Conservation (phyloP, 768 basidiomycete genomes). For the Coprinopsis marcescibilis region DNA sequence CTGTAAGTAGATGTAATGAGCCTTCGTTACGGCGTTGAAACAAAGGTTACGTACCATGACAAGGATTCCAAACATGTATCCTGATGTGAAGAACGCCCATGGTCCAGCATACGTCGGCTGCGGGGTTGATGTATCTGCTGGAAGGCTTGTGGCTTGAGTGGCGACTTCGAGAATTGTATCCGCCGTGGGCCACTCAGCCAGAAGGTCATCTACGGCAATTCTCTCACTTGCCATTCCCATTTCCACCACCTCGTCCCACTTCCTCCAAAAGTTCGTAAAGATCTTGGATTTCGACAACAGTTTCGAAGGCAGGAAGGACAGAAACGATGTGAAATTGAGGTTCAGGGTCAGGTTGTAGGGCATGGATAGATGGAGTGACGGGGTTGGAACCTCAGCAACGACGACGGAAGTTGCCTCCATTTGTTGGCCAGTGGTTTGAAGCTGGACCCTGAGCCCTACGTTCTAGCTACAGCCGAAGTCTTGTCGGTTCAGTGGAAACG, state of each 20-base stretch:
- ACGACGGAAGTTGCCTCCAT: not conserved
- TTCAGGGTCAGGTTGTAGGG: conserved; percentile 38
- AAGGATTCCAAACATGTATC: conserved; percentile 63
- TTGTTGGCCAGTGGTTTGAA: too few relatives aligned
- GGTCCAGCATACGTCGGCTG: conserved; percentile 43
- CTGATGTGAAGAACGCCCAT: conserved; percentile 69
- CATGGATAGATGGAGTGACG: not conserved
- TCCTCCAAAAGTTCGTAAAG: conserved; percentile 2
- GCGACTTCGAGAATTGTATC: conserved; percentile 12
- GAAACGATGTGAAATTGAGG: conserved; percentile 33
- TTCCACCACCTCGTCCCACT: conserved; percentile 12
- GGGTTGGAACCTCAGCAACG: not conserved
- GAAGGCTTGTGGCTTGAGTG: conserved; percentile 8
- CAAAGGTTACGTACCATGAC: conserved; percentile 47
- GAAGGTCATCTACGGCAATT: conserved; percentile 7
- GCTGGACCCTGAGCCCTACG: too few relatives aligned
- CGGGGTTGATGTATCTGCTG: not conserved
- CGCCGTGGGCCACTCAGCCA: conserved; percentile 5
- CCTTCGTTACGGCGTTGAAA: not conserved
- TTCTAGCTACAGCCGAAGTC: too few relatives aligned
- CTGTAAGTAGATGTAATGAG: conserved; percentile 32
- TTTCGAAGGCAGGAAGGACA: conserved; percentile 27
- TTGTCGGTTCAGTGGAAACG: too few relatives aligned
- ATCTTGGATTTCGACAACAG: conserved; percentile 16
- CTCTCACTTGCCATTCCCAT: conserved; percentile 13